Percentiles rank a stretch among this genome's conserved stretches.
Evolutionary conservation across 2,329 filamentous ascomycete genomes (phyloP).

Genomic region (Aspergillus quadricinctus): DNA sequence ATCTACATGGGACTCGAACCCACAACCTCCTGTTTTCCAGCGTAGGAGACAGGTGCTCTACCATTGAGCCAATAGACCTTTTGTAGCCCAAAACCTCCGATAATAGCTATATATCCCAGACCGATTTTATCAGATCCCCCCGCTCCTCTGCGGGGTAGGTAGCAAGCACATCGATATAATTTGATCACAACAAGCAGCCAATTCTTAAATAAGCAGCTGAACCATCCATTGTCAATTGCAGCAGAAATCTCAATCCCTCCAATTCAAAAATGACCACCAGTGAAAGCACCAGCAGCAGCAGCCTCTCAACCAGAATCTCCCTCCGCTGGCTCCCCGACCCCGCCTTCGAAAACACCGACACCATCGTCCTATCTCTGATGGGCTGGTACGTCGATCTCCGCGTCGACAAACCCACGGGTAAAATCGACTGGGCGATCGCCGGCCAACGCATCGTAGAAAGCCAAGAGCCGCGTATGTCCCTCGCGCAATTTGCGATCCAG

Average conservation of each 20-base stretch:
- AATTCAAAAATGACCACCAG: background rate
- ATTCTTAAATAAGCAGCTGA: background rate
- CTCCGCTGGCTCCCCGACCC: constrained; percentile 41
- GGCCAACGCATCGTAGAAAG: constrained; percentile 37
- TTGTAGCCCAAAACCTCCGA: background rate
- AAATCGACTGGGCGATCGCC: constrained; percentile 43
- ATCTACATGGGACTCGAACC: background rate
- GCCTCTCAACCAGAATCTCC: constrained; percentile 39
- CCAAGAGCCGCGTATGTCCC: constrained; percentile 30
- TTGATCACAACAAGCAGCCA: background rate
- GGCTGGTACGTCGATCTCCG: constrained; percentile 44
- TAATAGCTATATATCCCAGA: background rate
- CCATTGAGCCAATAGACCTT: background rate
- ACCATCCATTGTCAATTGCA: background rate
- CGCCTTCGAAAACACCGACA: constrained; percentile 41
- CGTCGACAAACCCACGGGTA: constrained; percentile 30
- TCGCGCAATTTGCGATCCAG: background rate
- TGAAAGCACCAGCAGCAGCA: constrained; percentile 9
- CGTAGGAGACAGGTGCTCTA: background rate
- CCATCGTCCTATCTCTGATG: constrained; percentile 40
- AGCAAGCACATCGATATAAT: background rate
- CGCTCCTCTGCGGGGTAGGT: background rate
- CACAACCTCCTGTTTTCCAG: background rate
- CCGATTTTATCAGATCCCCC: background rate
- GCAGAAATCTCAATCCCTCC: background rate